Percentiles rank a stretch among this genome's conserved stretches.
Conservation (phyloP, 192 early-diverging fungal genomes). For the Gaertneriomyces sp. region DNA sequence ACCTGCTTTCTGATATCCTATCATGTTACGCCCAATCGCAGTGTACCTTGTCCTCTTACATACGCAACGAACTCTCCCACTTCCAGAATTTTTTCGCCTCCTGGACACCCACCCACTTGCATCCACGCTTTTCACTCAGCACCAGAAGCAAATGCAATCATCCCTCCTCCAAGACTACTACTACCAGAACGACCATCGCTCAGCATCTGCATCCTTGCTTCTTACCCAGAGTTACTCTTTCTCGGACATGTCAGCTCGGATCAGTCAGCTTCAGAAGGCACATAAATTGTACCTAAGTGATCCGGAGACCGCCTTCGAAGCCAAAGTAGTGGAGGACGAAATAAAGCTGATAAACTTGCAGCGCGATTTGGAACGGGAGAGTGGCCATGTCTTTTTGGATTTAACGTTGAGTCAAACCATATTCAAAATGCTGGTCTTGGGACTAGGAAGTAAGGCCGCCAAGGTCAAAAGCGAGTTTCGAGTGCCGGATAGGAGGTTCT, state of each 20-base stretch:
- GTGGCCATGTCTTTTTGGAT: conserved; percentile 61
- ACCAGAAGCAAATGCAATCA: conserved; percentile 70
- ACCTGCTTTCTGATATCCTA: not conserved
- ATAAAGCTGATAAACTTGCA: conserved; percentile 75
- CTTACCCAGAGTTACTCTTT: conserved; percentile 32
- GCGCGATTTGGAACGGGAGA: conserved; percentile 69
- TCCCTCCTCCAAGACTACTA: conserved; percentile 90
- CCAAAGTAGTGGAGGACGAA: conserved; percentile 72
- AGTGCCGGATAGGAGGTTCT: conserved; percentile 81
- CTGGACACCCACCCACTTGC: conserved; percentile 80
- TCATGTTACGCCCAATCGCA: conserved; percentile 9
- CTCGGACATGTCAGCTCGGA: conserved; percentile 54
- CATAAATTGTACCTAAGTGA: conserved; percentile 72
- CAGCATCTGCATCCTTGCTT: conserved; percentile 58
- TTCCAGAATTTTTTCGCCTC: conserved; percentile 88
- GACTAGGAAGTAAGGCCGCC: conserved; percentile 65
- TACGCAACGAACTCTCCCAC: conserved; percentile 74
- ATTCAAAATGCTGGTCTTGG: conserved; percentile 69
- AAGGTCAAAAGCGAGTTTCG: conserved; percentile 83
- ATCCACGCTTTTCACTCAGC: conserved; percentile 77
- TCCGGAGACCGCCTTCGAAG: conserved; percentile 66
- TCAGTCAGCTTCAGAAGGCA: conserved; percentile 69
- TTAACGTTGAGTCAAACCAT: conserved; percentile 83
- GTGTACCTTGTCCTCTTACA: conserved; percentile 91
- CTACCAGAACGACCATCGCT: conserved; percentile 86